Evolutionary conservation across 75 land plant genomes (phyloP), one percentile per base, ranked within the genome.

Genomic region (Pinus tabuliformis): DNA sequence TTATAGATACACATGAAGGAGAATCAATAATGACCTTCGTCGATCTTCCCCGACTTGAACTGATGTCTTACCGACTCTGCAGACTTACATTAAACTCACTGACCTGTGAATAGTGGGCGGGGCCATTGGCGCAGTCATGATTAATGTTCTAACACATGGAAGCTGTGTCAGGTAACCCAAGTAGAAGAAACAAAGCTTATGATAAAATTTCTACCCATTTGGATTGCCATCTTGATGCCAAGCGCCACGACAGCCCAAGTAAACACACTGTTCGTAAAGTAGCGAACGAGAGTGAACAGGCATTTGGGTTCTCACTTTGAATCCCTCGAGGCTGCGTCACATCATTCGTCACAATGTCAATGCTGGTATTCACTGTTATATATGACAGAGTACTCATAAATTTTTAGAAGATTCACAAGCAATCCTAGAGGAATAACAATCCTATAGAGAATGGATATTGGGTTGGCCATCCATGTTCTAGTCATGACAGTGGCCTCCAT

Each of bases 171-270:
- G 15, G 89, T 87, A 75, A 85, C 91, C 49, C 91, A 87, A 74
- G 91, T 93, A 17, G 93, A 93, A 62, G 88, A 93, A 57, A 81
- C 88, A 33, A 93, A 93, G 79, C 86, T 86, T 59, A 78, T 90
- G 73, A 14, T 91, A 16, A 62, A 78, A 21, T 83, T 91, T 84
- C 1, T 85, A 6, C 91, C 89, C 8, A 81, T 93, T 36, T 79
- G 82, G 72, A 20, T 81, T 17, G 73, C 70, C 6, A 74, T 79
- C 15, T 78, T 93, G 64, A 78, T 89, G 36, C 90, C 89, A 18
- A 81, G 86, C 61, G 70, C 84, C 39, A 82, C 85, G 57, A 13
- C 79, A 12, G 81, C 92, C 21, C 90, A 92, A 68, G 76, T 78
- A 37, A 63, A 65, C 56, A 90, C 95, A 59, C 83, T 93, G 20